phyloP scores from a whole-genome alignment of 1,139 yeast species.

The Candida smagusa region DNA sequence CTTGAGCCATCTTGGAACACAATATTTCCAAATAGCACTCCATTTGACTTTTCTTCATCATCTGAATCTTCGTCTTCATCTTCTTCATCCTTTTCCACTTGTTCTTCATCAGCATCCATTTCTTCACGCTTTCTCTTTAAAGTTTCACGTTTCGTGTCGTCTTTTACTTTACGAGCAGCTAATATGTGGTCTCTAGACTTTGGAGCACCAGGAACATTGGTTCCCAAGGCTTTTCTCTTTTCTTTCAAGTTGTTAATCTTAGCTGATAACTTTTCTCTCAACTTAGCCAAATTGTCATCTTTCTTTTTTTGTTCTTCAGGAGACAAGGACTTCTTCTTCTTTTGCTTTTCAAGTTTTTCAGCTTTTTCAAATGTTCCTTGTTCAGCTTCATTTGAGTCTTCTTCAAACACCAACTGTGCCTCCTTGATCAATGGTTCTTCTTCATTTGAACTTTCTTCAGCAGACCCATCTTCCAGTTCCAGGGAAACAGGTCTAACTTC shows the following conservation, averaged over 20 bases:
- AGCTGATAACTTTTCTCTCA: conserved; percentile 69
- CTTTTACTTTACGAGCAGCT: conserved; percentile 50
- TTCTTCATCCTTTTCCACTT: conserved; percentile 32
- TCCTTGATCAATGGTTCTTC: conserved; percentile 22
- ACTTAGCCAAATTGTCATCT: conserved; percentile 56
- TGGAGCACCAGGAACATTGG: conserved; percentile 77
- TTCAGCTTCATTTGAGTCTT: conserved; percentile 68
- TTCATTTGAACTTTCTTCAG: conserved; percentile 15
- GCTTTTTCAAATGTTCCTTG: conserved; percentile 12
- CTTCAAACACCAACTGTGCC: conserved; percentile 62
- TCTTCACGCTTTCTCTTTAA: conserved; percentile 32
- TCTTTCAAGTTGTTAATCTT: conserved; percentile 70
- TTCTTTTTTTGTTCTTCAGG: conserved; percentile 48
- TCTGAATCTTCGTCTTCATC: conserved; percentile 27
- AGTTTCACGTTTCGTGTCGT: conserved; percentile 35
- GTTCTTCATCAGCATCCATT: conserved; percentile 33
- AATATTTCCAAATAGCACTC: conserved; percentile 75
- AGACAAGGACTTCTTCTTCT: conserved; percentile 28
- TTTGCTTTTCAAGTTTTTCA: conserved; percentile 17
- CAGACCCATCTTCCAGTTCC: conserved; percentile 6
- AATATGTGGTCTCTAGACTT: conserved; percentile 74
- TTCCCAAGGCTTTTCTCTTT: conserved; percentile 89
- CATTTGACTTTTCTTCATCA: conserved; percentile 20
- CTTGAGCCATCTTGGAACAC: conserved; percentile 79
- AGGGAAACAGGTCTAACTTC: conserved; percentile 12